Base-by-base conservation (phyloP, 495 filamentous ascomycete genomes). In the Aspergillus asperescens region DNA sequence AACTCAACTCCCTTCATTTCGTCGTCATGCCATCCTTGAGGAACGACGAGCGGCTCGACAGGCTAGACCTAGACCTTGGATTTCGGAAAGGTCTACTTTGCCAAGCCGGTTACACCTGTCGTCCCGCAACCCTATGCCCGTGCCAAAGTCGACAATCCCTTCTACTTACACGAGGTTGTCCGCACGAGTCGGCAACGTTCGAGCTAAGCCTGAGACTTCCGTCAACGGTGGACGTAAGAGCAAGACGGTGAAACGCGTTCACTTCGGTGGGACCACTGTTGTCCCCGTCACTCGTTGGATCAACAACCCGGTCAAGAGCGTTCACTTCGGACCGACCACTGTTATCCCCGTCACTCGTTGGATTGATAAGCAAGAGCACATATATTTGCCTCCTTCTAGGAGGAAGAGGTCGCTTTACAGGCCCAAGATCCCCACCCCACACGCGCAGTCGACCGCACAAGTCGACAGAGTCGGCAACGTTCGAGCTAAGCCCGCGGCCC, bases 1-100 rank as follows among this genome's bases (percentile, higher is more conserved):
- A 23, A 12, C 43, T 9, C 13, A 38, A 12, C 5, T 10, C 42
- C 52, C 34, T 59, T 38, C 59, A 35, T 44, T 53, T 27, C 15
- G 35, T 41, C 19, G n/a, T 9, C 31, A 9, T 12, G 7, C 9
- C 9, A n/a, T 32, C 31, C 31, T 32, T 32, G 50, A 47, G 28
- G 54, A 54, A 35, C 55, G 58, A 40, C 34, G 34, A 22, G 54
- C 55, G 9, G 23, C 58, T 40, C 40, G 55, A 55, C 54, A 61
- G 48, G 47, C 46, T 28, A 50, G 58, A 48, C 25, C 50, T 20
- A 55, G 58, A 40, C 58, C 55, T 38, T 61, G 58, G 58, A 39
- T 34, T 19, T 41, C 38, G 47, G 25, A 46, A 12, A 48, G 8
- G 23, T 53, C 44, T 47, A 10, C 40, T n/a, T 39, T 25, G 25